phyloP scores from a whole-genome alignment of 768 basidiomycete species.

The Boletus sensibilis region DNA sequence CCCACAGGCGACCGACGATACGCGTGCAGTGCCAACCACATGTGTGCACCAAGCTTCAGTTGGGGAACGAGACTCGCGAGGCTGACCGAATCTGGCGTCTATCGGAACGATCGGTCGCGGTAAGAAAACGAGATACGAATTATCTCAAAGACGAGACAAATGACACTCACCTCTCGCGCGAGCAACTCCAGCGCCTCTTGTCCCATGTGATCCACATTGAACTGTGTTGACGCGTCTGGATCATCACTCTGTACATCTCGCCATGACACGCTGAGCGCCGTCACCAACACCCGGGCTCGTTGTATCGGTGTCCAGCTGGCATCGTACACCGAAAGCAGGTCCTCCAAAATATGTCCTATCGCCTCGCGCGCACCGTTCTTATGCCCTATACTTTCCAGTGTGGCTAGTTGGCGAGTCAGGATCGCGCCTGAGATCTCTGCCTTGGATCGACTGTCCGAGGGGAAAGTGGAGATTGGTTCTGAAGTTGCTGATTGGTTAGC shows the following conservation, averaged over 20 bases:
- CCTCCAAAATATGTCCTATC: conserved; percentile 43
- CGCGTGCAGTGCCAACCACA: conserved; percentile 71
- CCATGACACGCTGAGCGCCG: conserved; percentile 49
- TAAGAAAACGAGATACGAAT: not conserved
- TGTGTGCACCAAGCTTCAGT: conserved; percentile 53
- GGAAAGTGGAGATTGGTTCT: conserved; percentile 14
- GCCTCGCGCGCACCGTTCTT: conserved; percentile 53
- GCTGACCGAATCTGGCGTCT: conserved; percentile 34
- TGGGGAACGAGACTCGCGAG: conserved; percentile 38
- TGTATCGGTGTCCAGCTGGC: conserved; percentile 51
- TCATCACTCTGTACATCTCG: conserved; percentile 23
- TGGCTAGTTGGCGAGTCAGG: conserved; percentile 59
- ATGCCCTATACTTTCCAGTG: conserved; percentile 53
- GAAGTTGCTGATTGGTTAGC: not conserved
- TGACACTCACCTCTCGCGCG: conserved; percentile 38
- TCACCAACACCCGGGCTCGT: conserved; percentile 54
- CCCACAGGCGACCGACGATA: conserved; percentile 50
- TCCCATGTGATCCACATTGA: conserved; percentile 38
- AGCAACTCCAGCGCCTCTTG: conserved; percentile 44
- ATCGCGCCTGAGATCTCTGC: conserved; percentile 48
- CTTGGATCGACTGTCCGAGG: conserved; percentile 7
- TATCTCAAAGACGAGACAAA: not conserved
- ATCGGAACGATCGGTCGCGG: not conserved
- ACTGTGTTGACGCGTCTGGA: conserved; percentile 18
- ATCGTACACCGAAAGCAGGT: conserved; percentile 51